These are phyloP conservation scores for Sugiyamaella paludigena DNA, from an alignment of 1,139 yeast genomes.

Conservation along the genomic window DNA sequence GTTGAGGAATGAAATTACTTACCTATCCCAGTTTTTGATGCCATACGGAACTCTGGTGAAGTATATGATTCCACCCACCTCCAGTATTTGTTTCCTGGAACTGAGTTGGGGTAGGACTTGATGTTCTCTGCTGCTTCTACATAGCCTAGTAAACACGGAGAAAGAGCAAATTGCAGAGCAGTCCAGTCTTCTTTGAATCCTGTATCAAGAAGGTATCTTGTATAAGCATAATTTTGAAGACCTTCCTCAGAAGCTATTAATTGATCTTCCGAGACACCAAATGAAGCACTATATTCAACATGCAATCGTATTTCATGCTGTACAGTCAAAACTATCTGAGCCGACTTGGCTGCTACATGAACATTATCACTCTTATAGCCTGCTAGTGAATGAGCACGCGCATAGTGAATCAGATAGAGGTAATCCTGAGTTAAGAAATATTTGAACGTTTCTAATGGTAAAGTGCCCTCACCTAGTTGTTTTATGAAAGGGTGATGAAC, in stretches of 20 bases:
- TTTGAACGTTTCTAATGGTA: conserved; percentile 52
- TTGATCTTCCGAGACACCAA: conserved; percentile 48
- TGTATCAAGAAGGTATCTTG: conserved; percentile 55
- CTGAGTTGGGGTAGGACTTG: conserved; percentile 21
- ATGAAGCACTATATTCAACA: conserved; percentile 48
- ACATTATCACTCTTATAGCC: conserved; percentile 59
- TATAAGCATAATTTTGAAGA: conserved; percentile 57
- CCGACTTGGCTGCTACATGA: conserved; percentile 51
- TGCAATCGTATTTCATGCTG: conserved; percentile 59
- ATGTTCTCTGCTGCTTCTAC: conserved; percentile 48
- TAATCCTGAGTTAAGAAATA: conserved; percentile 71
- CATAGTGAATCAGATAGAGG: conserved; percentile 65
- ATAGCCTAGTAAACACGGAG: conserved; percentile 80
- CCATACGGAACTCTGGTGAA: conserved; percentile 54
- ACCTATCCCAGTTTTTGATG: conserved; percentile 48
- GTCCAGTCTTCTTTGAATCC: conserved; percentile 58
- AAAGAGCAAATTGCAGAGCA: conserved; percentile 62
- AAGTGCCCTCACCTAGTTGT: conserved; percentile 50
- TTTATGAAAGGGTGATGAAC: conserved; percentile 61
- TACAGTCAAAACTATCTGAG: conserved; percentile 52
- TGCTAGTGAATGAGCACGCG: conserved; percentile 64
- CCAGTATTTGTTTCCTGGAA: conserved; percentile 41
- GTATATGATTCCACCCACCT: conserved; percentile 63
- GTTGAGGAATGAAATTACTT: no score
- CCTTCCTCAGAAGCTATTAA: conserved; percentile 51